Percentiles rank a stretch among this genome's conserved stretches.
Evolutionary conservation across 257 asterid genomes (phyloP).

Genomic region (Anisodus tanguticus): DNA sequence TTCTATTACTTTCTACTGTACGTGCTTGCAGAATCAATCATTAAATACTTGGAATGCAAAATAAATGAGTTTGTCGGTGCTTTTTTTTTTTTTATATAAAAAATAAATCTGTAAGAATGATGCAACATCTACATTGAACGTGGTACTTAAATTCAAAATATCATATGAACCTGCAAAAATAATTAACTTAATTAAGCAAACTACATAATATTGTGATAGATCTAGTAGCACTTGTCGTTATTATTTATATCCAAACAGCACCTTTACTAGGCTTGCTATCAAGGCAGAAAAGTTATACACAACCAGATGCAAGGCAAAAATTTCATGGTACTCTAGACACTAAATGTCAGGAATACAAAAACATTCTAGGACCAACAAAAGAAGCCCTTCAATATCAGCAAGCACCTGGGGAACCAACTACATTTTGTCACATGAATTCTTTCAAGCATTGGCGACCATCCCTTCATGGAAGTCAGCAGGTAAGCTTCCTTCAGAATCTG

Average conservation of each 20-base stretch:
- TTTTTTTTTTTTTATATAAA: too few species aligned
- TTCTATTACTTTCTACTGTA: too few species aligned
- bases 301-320: not conserved
- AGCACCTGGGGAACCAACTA: constrained; percentile 18
- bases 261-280: constrained; percentile 15
- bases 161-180: not conserved
- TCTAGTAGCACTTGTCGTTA: not conserved
- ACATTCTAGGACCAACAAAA: constrained; percentile 15
- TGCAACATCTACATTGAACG: too few species aligned
- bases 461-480: constrained; percentile 53
- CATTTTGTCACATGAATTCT: not conserved
- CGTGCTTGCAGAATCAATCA: too few species aligned
- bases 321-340: not conserved
- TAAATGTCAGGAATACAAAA: constrained; percentile 28
- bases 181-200: not conserved
- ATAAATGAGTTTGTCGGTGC: too few species aligned
- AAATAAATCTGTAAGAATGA: too few species aligned
- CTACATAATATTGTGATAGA: not conserved
- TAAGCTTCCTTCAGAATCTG: constrained; percentile 43
- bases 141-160: not conserved
- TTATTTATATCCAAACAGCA: not conserved
- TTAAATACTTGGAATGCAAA: too few species aligned
- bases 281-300: not conserved
- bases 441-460: constrained; percentile 68
- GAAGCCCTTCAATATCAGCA: constrained; percentile 10